A percentile compares a stretch with the other conserved stretches of the same genome.
Conservation (phyloP, 2,329 filamentous ascomycete genomes). For the Neofusicoccum umdonicola region DNA sequence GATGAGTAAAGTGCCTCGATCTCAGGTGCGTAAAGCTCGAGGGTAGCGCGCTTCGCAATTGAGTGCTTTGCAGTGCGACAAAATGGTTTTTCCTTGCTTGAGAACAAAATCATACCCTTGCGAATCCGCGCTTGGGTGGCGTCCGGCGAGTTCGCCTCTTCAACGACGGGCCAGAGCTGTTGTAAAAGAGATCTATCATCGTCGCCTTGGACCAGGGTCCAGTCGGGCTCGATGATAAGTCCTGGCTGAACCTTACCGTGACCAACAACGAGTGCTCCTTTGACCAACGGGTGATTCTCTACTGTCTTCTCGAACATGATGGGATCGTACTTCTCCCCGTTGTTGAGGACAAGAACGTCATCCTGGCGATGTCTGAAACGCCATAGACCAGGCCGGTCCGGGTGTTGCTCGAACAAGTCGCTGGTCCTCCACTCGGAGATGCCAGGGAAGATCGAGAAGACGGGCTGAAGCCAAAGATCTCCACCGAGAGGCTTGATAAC, state of each 20-base stretch:
- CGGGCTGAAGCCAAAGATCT: neutral
- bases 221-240: slow-evolving; percentile 28
- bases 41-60: slow-evolving; percentile 42
- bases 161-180: slow-evolving; percentile 45
- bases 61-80: slow-evolving; percentile 47
- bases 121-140: slow-evolving; percentile 44
- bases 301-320: slow-evolving; percentile 24
- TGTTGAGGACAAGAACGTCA: slow-evolving; percentile 23
- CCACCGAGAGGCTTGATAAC: slow-evolving; percentile 14
- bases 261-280: slow-evolving; percentile 33
- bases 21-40: slow-evolving; percentile 43
- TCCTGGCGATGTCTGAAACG: slow-evolving; percentile 24
- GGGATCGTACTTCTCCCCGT: slow-evolving; percentile 25
- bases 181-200: slow-evolving; percentile 32
- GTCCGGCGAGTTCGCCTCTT: slow-evolving; percentile 43
- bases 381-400: slow-evolving; percentile 18
- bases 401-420: slow-evolving; percentile 23
- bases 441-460: slow-evolving; percentile 22
- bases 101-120: slow-evolving; percentile 42
- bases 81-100: slow-evolving; percentile 44
- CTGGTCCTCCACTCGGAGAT: slow-evolving; percentile 20
- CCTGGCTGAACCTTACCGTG: slow-evolving; percentile 29
- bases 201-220: neutral
- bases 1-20: slow-evolving; percentile 45
- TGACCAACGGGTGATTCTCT: slow-evolving; percentile 26